Evolutionary conservation across 352 stramenopile species (phyloP).

Genomic region (Blastocystis sp.): DNA sequence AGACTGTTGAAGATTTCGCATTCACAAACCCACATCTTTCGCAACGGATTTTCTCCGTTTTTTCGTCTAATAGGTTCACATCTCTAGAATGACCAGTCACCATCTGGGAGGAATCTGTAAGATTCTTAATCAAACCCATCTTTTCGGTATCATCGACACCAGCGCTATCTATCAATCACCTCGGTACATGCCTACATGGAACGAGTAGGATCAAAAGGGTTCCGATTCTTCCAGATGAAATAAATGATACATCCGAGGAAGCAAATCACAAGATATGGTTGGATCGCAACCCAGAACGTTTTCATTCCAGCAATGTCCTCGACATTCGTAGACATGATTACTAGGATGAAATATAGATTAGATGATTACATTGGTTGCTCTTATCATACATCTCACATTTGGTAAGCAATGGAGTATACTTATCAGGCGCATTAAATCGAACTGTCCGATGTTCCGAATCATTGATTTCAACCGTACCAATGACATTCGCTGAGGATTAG

Average conservation of each 20-base stretch:
- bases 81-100: neutral
- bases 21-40: conserved; percentile 31
- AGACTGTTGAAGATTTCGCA: conserved; percentile 22
- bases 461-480: neutral
- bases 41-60: neutral
- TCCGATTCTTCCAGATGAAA: conserved; percentile 7
- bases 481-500: neutral
- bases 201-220: neutral
- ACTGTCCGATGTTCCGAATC: neutral
- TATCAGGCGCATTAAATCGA: neutral
- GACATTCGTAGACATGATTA: conserved; percentile 35
- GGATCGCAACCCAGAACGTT: neutral
- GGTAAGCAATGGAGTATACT: neutral
- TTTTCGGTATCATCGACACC: neutral
- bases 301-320: neutral
- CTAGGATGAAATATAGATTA: neutral
- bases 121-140: conserved; percentile 1
- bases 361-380: neutral
- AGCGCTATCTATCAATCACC: neutral
- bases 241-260: neutral
- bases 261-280: conserved; percentile 24
- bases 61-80: neutral
- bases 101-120: neutral
- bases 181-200: neutral
- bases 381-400: conserved; percentile 57